Conservation (phyloP, 768 basidiomycete genomes). For the Mycena latifolia region DNA sequence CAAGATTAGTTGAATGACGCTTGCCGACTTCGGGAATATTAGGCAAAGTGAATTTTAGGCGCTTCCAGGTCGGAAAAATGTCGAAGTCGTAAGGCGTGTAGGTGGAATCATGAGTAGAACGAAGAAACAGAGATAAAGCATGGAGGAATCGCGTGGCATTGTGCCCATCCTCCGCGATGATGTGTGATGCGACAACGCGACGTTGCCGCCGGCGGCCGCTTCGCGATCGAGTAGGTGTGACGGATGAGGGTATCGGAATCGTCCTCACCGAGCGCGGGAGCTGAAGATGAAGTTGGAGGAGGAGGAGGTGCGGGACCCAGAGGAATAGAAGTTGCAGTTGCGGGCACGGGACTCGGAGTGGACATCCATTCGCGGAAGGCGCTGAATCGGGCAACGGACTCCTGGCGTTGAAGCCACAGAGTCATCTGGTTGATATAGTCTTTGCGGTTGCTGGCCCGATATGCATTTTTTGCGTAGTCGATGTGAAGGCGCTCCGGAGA, state of each 20-base stretch:
- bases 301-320: too few species aligned
- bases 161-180: slow-evolving; percentile 1
- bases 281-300: too few species aligned
- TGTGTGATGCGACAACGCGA: background rate
- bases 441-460: slow-evolving; percentile 38
- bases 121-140: background rate
- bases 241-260: background rate
- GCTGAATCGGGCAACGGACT: slow-evolving; percentile 28
- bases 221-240: slow-evolving; percentile 1
- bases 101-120: background rate
- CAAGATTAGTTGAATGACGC: background rate
- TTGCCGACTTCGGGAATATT: slow-evolving; percentile 3
- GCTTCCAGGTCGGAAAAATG: slow-evolving; percentile 6
- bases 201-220: slow-evolving; percentile 4
- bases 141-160: background rate
- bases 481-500: slow-evolving; percentile 51
- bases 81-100: slow-evolving; percentile 4
- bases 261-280: background rate
- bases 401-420: slow-evolving; percentile 46
- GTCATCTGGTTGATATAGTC: slow-evolving; percentile 51
- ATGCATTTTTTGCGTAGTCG: slow-evolving; percentile 50
- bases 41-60: background rate
- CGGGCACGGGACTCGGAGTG: too few species aligned
- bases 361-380: slow-evolving; percentile 6
- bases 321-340: too few species aligned